Evolutionary conservation across 2,329 filamentous ascomycete species (phyloP).

Genomic region (Colletotrichum noveboracense): DNA sequence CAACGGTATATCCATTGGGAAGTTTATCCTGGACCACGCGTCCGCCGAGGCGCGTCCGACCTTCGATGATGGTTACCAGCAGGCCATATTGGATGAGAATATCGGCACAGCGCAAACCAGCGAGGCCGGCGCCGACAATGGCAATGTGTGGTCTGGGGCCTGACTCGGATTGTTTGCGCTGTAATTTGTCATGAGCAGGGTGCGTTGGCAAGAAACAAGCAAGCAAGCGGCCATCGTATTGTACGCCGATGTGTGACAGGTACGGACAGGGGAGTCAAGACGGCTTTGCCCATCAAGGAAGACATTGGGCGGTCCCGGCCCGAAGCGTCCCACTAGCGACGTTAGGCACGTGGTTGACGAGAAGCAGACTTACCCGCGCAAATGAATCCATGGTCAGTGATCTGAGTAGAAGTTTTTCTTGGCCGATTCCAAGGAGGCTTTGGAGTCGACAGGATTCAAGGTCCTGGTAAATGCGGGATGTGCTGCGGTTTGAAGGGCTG

Average conservation of each 20-base stretch:
- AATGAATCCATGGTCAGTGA: slow-evolving; percentile 36
- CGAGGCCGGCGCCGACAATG: slow-evolving; percentile 73
- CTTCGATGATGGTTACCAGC: slow-evolving; percentile 73
- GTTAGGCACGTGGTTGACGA: slow-evolving; percentile 19
- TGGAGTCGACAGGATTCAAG: slow-evolving; percentile 46
- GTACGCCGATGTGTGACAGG: neutral
- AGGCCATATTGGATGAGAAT: slow-evolving; percentile 69
- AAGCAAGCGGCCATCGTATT: neutral
- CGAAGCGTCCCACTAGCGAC: neutral
- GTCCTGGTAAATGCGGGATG: slow-evolving; percentile 57
- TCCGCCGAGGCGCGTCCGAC: slow-evolving; percentile 69
- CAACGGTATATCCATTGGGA: slow-evolving; percentile 54
- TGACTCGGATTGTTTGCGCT: slow-evolving; percentile 14
- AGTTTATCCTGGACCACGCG: slow-evolving; percentile 61
- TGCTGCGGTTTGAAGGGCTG: slow-evolving; percentile 45
- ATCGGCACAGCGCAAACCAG: slow-evolving; percentile 75
- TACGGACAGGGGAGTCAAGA: neutral
- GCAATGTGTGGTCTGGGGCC: slow-evolving; percentile 58
- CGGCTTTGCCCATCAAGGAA: neutral
- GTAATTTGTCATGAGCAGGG: slow-evolving; percentile 13
- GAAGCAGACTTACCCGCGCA: slow-evolving; percentile 37
- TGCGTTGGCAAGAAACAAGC: neutral
- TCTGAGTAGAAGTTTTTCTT: slow-evolving; percentile 30
- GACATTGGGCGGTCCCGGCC: neutral
- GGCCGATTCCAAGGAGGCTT: slow-evolving; percentile 36